Evolutionary conservation across 768 basidiomycete species (phyloP), one percentile per base, ranked within the genome.

Genomic region (Phanerochaete sordida): DNA sequence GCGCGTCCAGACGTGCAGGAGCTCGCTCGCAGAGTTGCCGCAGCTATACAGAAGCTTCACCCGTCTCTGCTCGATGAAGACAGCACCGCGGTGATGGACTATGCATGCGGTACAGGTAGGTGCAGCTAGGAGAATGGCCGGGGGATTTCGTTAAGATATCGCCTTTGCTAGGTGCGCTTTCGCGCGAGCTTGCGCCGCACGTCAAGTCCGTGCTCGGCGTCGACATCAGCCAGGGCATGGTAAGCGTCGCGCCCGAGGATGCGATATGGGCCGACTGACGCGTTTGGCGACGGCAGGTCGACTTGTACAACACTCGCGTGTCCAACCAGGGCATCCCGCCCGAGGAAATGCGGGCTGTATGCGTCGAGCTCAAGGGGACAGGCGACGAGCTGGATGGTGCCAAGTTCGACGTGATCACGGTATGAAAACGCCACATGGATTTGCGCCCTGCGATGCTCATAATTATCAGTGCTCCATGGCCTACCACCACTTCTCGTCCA

Each of bases 201-300:
- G 80, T 81, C 48, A 87, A 84, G 68, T 76, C 76, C 30, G 80
- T 92, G 62, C 72, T 91, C 16, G 91, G 90, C 11, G 84, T 89
- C 16, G 91, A 93, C 67, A 87, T 91, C 67, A 90, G 85, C 72
- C 84, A 85, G 62, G 80, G 73, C 1, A 82, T 85, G 77, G 86
- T 61, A 39, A 7, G 45, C 27, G 11, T 43, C n/a, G n/a, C n/a
- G n/a, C n/a, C n/a, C n/a, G n/a, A n/a, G n/a, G n/a, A n/a, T n/a
- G n/a, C n/a, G n/a, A n/a, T n/a, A n/a, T n/a, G n/a, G n/a, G n/a
- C n/a, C n/a, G n/a, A 16, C 19, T 56, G 45, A 33, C 19, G 9
- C 19, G 4, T 28, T 1, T 37, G 31, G 13, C 39, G 8, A 19
- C 19, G 8, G 6, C 31, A 61, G 60, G 60, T 92, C 9, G 84